Evolutionary conservation across 805 yeast species (phyloP), one percentile per base, ranked within the genome.

Genomic region (Kuraishia capsulata): DNA sequence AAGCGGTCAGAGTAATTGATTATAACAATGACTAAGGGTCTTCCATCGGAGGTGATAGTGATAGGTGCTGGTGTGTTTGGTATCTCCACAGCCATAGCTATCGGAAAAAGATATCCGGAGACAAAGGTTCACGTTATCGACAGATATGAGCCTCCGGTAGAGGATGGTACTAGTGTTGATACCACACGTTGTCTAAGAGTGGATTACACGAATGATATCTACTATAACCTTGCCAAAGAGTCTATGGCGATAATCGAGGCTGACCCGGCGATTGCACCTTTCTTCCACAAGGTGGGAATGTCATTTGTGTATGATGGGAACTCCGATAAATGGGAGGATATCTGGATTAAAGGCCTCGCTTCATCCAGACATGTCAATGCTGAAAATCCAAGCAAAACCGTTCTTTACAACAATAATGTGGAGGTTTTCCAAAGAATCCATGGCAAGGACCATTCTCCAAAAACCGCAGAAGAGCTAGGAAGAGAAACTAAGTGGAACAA

Each of bases 21-120:
- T n/a, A n/a, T n/a, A 23, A 8, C 26, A 23, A 23, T 8, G 26
- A 23, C 11, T 8, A 23, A 11, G 10, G 26, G 11, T 8, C 11
- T 23, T 23, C 26, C 26, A 23, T 8, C 8, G 11, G 26, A 23
- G 26, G 26, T 23, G 10, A 23, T 11, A 11, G 16, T 71, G 34
- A 59, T 69, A 10, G 78, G 78, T 18, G 65, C 72, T 3, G 78
- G 78, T 20, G 67, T 67, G 8, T 70, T 69, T 45, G 78, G 78
- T 4, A 52, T 72, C 19, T 66, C 76, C 6, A 56, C 70, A 0
- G 71, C 73, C 3, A 46, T 51, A 24, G 46, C 54, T 2, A 21
- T 51, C 13, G 56, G 47, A 1, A 29, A 46, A 30, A 38, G 54
- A 29, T 42, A 44, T 30, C 54, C 54, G 5, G 20, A 36, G 2